A percentile compares a stretch with the other conserved stretches of the same genome.
These are phyloP conservation scores for Geosiphon pyriformis DNA, from an alignment of 192 early-diverging fungal genomes.

Conservation along the genomic window DNA sequence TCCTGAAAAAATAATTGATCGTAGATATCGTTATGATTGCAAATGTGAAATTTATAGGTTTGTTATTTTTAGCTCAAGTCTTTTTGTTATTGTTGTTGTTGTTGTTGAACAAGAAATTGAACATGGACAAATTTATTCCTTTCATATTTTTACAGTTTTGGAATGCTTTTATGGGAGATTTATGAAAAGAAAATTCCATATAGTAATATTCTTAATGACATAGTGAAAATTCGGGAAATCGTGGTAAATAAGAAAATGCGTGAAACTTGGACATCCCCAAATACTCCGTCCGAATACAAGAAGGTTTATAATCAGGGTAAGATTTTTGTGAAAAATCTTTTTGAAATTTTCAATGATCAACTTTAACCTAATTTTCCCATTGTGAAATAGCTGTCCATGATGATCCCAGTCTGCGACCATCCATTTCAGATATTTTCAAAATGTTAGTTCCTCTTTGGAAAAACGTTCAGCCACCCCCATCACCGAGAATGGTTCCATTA, in stretches of 20 bases:
- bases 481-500: neutral
- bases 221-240: neutral
- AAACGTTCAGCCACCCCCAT: neutral
- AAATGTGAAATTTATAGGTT: slow-evolving; percentile 18
- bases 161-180: slow-evolving; percentile 17
- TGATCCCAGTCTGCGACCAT: neutral
- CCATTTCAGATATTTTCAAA: neutral
- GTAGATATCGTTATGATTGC: neutral
- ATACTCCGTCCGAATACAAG: slow-evolving; percentile 1
- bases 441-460: neutral
- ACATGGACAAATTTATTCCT: too few relatives aligned
- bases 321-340: neutral
- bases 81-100: too few relatives aligned
- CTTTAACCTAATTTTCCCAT: neutral
- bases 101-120: too few relatives aligned
- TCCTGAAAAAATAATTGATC: slow-evolving; percentile 10
- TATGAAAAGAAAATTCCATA: slow-evolving; percentile 4
- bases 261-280: neutral
- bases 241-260: neutral
- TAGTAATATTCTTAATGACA: neutral
- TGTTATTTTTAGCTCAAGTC: neutral
- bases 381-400: neutral
- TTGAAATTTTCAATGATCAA: neutral
- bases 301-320: neutral
- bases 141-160: too few relatives aligned